Percentiles rank a stretch among this genome's conserved stretches.
These are phyloP conservation scores for Mycena alexandri DNA, from an alignment of 768 basidiomycete species.

Conservation along the genomic window DNA sequence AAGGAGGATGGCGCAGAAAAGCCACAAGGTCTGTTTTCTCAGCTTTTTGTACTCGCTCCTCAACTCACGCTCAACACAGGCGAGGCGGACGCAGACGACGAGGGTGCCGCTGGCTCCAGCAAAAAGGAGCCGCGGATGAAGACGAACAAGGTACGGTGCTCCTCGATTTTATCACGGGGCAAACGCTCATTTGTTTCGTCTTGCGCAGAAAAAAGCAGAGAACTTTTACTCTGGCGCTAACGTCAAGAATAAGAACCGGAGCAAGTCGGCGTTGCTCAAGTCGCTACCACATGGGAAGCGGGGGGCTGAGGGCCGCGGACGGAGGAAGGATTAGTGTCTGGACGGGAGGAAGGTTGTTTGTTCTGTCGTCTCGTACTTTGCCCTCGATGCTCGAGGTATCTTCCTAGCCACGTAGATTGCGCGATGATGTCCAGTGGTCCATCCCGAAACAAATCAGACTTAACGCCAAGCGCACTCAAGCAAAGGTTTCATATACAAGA, in stretches of 20 bases:
- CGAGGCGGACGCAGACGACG: constrained; percentile 48
- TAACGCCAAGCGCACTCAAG: too few relatives aligned
- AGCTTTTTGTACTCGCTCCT: not conserved
- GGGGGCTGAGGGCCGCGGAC: constrained; percentile 47
- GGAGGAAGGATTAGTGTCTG: constrained; percentile 16
- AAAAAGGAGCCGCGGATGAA: constrained; percentile 87
- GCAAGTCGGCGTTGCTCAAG: constrained; percentile 71
- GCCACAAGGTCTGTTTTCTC: constrained; percentile 44
- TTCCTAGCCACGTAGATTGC: too few relatives aligned
- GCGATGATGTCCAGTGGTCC: too few relatives aligned
- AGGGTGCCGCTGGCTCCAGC: constrained; percentile 43
- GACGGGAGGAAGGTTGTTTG: not conserved
- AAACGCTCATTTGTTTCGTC: constrained; percentile 18
- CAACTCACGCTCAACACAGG: constrained; percentile 41
- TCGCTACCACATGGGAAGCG: constrained; percentile 67
- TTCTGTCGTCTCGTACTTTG: not conserved
- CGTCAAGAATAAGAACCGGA: constrained; percentile 89
- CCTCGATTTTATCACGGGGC: not conserved
- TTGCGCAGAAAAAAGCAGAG: constrained; percentile 78
- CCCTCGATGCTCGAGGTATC: too few relatives aligned
- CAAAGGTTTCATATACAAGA: too few relatives aligned
- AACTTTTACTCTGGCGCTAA: constrained; percentile 92
- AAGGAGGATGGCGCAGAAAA: constrained; percentile 50
- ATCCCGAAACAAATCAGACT: too few relatives aligned
- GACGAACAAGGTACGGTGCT: constrained; percentile 82